Evolutionary conservation across 1,139 yeast genomes (phyloP), one percentile per base, ranked within the genome.

Genomic region (Blastobotrys malaysiensis): DNA sequence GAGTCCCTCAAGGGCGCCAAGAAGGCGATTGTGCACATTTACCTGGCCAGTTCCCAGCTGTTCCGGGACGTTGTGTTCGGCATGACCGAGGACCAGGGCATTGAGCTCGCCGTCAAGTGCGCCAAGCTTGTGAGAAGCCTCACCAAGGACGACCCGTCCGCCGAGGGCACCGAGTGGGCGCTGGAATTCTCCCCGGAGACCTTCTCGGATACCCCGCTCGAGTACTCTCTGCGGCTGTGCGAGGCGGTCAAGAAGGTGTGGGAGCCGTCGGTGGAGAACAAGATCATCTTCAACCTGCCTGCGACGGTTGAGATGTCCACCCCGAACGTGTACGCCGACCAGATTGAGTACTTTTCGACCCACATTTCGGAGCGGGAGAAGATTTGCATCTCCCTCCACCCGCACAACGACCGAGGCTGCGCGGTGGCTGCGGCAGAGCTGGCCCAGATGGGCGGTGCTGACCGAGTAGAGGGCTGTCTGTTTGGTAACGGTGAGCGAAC

Each of bases 401-500:
- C 96, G 51, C 99, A 93, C 75, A 93, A 93, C 65, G 98, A 93
- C 72, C 83, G 98, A 71, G 98, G 98, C 39, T 90, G 97, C 73
- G 97, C 96, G 57, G 98, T 93, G 48, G 98, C 98, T 16, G 98
- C 98, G 20, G 86, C 97, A 13, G 99, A 93, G 74, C 79, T 93
- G 58, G 98, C 96, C 57, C 80, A 88, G 59, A 72, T 93, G 73
- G 99, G 97, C 3, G 98, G 99, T 62, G 98, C 97, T 48, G 97
- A 93, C 73, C 83, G 99, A 74, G 95, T 93, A 45, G 99, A 93
- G 74, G 98, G 99, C 52, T 93, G 98, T 77, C 77, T 93, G 57
- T 93, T 93, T 66, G 98, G 98, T 63, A 93, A 91, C 71, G 98
- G 99, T 69, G 99, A 93, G 78, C 84, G 98, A 74, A 93, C 99